phyloP scores from a whole-genome alignment of 2,329 filamentous ascomycete species.

The Colletotrichum sp. region DNA sequence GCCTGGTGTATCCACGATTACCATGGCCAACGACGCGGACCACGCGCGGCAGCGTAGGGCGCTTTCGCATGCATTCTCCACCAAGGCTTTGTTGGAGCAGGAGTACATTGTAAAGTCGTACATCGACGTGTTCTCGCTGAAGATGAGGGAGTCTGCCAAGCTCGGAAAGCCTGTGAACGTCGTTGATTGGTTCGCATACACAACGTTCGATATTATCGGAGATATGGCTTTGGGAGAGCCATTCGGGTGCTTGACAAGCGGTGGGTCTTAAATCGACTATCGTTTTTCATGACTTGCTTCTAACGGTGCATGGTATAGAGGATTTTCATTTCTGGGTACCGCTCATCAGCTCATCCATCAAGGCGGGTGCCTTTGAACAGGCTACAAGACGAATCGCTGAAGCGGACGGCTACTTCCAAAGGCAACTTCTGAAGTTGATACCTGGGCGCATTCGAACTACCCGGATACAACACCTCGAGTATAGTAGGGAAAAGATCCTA shows the following conservation, averaged over 20 bases:
- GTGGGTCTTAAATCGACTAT: not conserved
- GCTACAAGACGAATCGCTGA: not conserved
- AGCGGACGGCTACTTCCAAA: not conserved
- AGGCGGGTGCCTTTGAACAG: constrained; percentile 1
- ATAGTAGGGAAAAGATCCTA: not conserved
- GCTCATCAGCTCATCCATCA: constrained; percentile 5
- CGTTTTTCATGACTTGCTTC: not conserved
- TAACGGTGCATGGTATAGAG: not conserved
- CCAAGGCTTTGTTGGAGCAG: not conserved
- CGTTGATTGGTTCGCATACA: constrained; percentile 37
- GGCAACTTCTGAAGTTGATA: not conserved
- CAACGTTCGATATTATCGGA: constrained; percentile 46
- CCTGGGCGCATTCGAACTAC: not conserved
- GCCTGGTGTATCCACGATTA: constrained; percentile 4
- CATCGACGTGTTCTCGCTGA: not conserved
- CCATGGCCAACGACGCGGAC: constrained; percentile 4
- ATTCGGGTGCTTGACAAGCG: constrained; percentile 33
- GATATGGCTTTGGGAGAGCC: constrained; percentile 51
- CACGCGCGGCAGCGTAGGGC: constrained; percentile 2
- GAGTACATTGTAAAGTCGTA: constrained; percentile 4
- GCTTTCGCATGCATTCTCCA: not conserved
- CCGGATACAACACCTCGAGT: not conserved
- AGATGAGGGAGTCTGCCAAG: not conserved
- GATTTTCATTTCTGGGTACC: constrained; percentile 7
- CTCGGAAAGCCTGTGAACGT: constrained; percentile 22